Evolutionary conservation across 2,329 filamentous ascomycete genomes (phyloP).

Genomic region (Diplodia corticola): DNA sequence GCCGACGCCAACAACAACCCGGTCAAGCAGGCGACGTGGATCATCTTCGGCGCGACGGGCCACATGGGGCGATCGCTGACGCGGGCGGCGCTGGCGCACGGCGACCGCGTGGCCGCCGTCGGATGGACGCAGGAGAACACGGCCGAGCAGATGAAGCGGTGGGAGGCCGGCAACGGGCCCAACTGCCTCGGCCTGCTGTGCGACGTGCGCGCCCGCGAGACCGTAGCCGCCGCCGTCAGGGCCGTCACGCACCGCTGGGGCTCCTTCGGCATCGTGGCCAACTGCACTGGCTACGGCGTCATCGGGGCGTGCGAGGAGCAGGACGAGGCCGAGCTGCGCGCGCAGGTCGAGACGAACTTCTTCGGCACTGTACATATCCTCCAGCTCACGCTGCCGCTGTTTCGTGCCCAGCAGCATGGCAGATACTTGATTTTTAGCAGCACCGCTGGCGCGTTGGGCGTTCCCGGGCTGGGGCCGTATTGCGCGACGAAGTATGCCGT

Average conservation of each 20-base stretch:
- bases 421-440: conserved; percentile 94
- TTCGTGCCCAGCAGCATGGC: conserved; percentile 70
- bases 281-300: conserved; percentile 85
- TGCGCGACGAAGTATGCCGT: conserved; percentile 97
- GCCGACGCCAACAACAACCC: conserved; percentile 61
- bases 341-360: conserved; percentile 98
- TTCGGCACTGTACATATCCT: conserved; percentile 94
- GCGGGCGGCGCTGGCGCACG: conserved; percentile 74
- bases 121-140: conserved; percentile 79
- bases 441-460: conserved; percentile 86
- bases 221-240: conserved; percentile 71
- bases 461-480: conserved; percentile 89
- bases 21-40: conserved; percentile 79
- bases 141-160: conserved; percentile 70
- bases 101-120: conserved; percentile 82
- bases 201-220: conserved; percentile 81
- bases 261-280: conserved; percentile 30
- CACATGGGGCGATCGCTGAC: conserved; percentile 93
- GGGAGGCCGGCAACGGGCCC: conserved; percentile 44
- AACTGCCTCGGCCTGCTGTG: conserved; percentile 81
- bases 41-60: conserved; percentile 95
- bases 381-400: conserved; percentile 83
- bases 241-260: conserved; percentile 73
- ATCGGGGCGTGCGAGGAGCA: conserved; percentile 97
- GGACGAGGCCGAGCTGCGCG: conserved; percentile 89